A percentile compares a stretch with the other conserved stretches of the same genome.
These are phyloP conservation scores for Coprinopsis strossmayeri DNA, from an alignment of 768 basidiomycete genomes.

Conservation along the genomic window DNA sequence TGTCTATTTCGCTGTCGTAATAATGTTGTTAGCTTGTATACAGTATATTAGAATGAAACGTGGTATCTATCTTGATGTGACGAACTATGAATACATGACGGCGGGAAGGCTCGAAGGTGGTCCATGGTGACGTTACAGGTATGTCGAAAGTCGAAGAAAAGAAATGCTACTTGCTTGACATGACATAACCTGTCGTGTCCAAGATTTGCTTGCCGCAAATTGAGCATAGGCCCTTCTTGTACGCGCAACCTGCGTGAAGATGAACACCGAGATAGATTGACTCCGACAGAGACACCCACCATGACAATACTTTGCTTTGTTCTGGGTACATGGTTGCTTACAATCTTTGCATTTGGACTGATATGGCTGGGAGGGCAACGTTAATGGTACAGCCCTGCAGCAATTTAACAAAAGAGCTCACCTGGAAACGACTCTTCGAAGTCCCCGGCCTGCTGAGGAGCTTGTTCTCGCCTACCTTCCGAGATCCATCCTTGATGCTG, in stretches of 20 bases:
- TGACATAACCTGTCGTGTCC: constrained; percentile 76
- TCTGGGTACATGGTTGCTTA: constrained; percentile 79
- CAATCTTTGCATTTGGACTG: constrained; percentile 85
- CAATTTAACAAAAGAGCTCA: constrained; percentile 24
- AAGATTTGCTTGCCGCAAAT: constrained; percentile 86
- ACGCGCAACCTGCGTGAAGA: constrained; percentile 62
- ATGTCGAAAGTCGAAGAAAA: too few relatives aligned
- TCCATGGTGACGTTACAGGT: background rate
- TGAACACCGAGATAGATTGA: constrained; percentile 6
- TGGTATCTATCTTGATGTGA: background rate
- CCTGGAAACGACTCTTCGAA: constrained; percentile 75
- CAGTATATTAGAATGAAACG: background rate
- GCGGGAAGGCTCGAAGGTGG: background rate
- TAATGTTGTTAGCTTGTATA: background rate
- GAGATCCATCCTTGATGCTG: constrained; percentile 73
- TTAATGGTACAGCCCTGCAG: constrained; percentile 17
- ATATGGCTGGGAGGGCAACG: constrained; percentile 54
- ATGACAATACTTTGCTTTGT: constrained; percentile 85
- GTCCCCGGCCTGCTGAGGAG: constrained; percentile 62
- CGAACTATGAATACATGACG: background rate
- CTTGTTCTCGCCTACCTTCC: constrained; percentile 84
- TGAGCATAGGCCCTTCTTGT: constrained; percentile 79
- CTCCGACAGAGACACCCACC: constrained; percentile 36
- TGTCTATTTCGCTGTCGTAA: too few relatives aligned
- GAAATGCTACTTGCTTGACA: constrained; percentile 74